These are phyloP conservation scores for Wickerhamiella sorbophila DNA, from an alignment of 805 yeast species.

Conservation along the genomic window DNA sequence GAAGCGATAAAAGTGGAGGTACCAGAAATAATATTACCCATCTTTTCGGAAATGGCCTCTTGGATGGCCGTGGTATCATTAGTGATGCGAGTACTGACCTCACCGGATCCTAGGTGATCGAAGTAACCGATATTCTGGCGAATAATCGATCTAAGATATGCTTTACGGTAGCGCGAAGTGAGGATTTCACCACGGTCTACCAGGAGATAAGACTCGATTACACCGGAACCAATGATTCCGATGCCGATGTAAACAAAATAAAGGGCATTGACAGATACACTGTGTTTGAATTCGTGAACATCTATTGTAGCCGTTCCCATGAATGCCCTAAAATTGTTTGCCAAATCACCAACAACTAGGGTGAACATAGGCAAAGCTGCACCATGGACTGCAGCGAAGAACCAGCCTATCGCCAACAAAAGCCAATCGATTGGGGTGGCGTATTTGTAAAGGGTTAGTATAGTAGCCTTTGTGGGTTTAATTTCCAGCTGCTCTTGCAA, in stretches of 20 bases:
- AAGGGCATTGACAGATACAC: conserved; percentile 25
- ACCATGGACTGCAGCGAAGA: conserved; percentile 26
- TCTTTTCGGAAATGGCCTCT: conserved; percentile 31
- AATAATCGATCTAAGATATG: conserved; percentile 25
- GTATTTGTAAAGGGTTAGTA: conserved; percentile 24
- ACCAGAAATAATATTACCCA: conserved; percentile 28
- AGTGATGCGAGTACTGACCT: conserved; percentile 30
- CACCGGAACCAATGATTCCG: conserved; percentile 24
- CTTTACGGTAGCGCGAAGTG: conserved; percentile 28
- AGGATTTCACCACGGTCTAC: conserved; percentile 30
- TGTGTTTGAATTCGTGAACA: conserved; percentile 23
- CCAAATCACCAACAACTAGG: conserved; percentile 28
- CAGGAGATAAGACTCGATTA: conserved; percentile 25
- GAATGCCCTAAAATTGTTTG: conserved; percentile 26
- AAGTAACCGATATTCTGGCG: conserved; percentile 31
- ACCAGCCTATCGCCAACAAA: conserved; percentile 21
- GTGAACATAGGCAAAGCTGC: conserved; percentile 30
- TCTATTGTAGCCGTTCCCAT: conserved; percentile 17
- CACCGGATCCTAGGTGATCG: conserved; percentile 31
- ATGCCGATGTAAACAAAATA: conserved; percentile 30
- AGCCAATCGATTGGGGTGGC: conserved; percentile 22
- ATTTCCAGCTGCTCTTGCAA: conserved; percentile 24
- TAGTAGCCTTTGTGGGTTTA: conserved; percentile 15
- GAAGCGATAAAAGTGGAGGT: conserved; percentile 28
- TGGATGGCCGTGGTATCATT: conserved; percentile 29